Percentiles rank a stretch among this genome's conserved stretches.
Evolutionary conservation across 208 protist species (phyloP).

Genomic region (Trypanosoma cruzi): DNA sequence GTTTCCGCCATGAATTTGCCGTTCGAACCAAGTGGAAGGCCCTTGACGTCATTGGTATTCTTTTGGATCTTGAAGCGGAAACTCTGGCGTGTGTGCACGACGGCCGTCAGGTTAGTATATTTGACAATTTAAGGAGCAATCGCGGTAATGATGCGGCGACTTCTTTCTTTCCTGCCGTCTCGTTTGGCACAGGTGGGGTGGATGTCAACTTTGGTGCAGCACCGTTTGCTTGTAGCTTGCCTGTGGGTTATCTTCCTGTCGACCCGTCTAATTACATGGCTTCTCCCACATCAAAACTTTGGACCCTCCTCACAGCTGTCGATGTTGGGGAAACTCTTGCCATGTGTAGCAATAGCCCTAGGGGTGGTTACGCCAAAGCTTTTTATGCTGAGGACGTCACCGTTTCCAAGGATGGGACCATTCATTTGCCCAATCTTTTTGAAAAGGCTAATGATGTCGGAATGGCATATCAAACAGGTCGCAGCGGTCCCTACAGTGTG

Average conservation of each 20-base stretch:
- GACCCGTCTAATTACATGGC: slow-evolving; percentile 67
- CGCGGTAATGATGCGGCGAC: slow-evolving; percentile 13
- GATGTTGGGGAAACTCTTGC: slow-evolving; percentile 27
- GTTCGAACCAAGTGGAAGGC: slow-evolving; percentile 72
- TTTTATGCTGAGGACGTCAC: not conserved
- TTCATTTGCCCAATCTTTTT: slow-evolving; percentile 26
- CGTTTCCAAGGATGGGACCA: slow-evolving; percentile 4
- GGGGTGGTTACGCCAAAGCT: not conserved
- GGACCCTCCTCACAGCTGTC: slow-evolving; percentile 53
- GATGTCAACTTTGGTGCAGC: slow-evolving; percentile 89
- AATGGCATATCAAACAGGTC: slow-evolving; percentile 31
- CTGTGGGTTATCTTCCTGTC: slow-evolving; percentile 69
- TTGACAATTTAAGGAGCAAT: slow-evolving; percentile 40
- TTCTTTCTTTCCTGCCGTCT: slow-evolving; percentile 68
- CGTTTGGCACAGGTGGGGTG: slow-evolving; percentile 45
- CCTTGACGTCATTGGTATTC: slow-evolving; percentile 82
- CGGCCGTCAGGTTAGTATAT: slow-evolving; percentile 62
- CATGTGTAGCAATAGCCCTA: not conserved
- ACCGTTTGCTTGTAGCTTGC: slow-evolving; percentile 55
- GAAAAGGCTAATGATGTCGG: slow-evolving; percentile 18
- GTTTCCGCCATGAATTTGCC: slow-evolving; percentile 62
- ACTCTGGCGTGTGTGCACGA: slow-evolving; percentile 74
- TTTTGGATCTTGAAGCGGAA: slow-evolving; percentile 73
- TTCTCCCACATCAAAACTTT: slow-evolving; percentile 49
- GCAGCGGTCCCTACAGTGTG: slow-evolving; percentile 65